Conservation (phyloP, 352 stramenopile genomes). For the Phytophthora boehmeriae region DNA sequence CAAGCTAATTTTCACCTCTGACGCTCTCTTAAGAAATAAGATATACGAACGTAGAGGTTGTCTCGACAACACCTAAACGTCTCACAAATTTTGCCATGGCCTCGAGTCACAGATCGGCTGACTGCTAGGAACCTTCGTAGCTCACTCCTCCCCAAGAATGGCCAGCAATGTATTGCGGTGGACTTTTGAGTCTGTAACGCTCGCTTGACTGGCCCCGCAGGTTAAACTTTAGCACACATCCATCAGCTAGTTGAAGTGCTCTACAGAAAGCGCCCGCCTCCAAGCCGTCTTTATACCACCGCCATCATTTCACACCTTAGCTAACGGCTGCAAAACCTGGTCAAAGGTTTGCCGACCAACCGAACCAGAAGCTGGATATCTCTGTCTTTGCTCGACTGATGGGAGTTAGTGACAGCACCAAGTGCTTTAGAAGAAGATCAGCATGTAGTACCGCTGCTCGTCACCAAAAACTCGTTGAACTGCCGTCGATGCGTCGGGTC, state of each 20-base stretch:
- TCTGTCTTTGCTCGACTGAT: slow-evolving; percentile 12
- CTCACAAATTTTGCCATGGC: too few relatives aligned
- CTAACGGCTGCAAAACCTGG: slow-evolving; percentile 25
- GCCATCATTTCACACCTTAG: slow-evolving; percentile 24
- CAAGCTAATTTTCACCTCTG: background rate
- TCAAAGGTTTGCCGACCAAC: slow-evolving; percentile 5
- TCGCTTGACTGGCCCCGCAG: slow-evolving; percentile 27
- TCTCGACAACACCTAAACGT: too few relatives aligned
- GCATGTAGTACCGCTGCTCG: background rate
- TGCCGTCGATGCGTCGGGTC: too few relatives aligned
- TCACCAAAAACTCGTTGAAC: too few relatives aligned
- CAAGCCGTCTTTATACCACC: slow-evolving; percentile 21
- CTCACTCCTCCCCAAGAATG: slow-evolving; percentile 3
- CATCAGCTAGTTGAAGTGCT: slow-evolving; percentile 17
- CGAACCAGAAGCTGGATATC: slow-evolving; percentile 13
- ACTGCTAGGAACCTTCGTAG: slow-evolving; percentile 9
- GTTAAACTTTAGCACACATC: slow-evolving; percentile 13
- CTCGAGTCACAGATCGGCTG: too few relatives aligned
- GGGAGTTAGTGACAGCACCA: slow-evolving; percentile 13
- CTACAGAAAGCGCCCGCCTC: slow-evolving; percentile 16
- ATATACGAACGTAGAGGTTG: too few relatives aligned
- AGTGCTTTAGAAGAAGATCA: slow-evolving; percentile 14
- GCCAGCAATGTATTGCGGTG: slow-evolving; percentile 8
- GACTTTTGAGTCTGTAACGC: slow-evolving; percentile 13
- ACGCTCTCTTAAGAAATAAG: too few relatives aligned